Evolutionary conservation across 345 rosid species (phyloP), one percentile per base, ranked within the genome.

Genomic region (Syzygium aromaticum): DNA sequence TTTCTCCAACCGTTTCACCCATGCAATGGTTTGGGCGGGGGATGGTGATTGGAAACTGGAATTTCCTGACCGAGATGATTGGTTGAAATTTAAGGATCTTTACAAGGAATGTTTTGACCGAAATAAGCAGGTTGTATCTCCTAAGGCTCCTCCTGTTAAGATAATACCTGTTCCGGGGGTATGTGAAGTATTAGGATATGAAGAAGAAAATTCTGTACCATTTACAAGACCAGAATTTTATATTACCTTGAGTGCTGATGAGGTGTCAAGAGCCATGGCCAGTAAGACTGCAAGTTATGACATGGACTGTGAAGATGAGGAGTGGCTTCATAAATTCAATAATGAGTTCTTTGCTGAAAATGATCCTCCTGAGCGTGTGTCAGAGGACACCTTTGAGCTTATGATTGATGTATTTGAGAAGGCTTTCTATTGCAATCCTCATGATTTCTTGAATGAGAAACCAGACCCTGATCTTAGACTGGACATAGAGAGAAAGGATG

Each of bases 281-380:
- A 94, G 89, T 89, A 94, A 89, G 88, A 87, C 88, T 49, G 96
- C 98, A 54, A 93, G 86, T 84, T 96, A 98, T 88, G 99, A 98
- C 90, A 92, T 96, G 96, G 99, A 98, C 88, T 94, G 94, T 84
- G 99, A 96, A 91, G 99, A 98, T 91, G 98, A 95, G 89, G 94
- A 91, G 84, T 98, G 99, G 99, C 91, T 98, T 25, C 89, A 88
- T 86, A 93, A 90, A 53, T 92, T 92, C 86, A 98, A 96, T 87
- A n/a, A 7, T 49, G 94, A 88, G 51, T 59, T 86, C 84, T 88
- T 84, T 38, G 56, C 67, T 21, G 93, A 87, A 86, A 87, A 87
- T 89, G 91, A 89, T 54, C 87, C 51, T 21, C 56, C 33, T 51
- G 91, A 91, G 84, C 93, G 30, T 87, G 93, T 96, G 88, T 87